Base-by-base conservation (phyloP, 2,329 filamentous ascomycete genomes). In the Thelonectria blattea region DNA sequence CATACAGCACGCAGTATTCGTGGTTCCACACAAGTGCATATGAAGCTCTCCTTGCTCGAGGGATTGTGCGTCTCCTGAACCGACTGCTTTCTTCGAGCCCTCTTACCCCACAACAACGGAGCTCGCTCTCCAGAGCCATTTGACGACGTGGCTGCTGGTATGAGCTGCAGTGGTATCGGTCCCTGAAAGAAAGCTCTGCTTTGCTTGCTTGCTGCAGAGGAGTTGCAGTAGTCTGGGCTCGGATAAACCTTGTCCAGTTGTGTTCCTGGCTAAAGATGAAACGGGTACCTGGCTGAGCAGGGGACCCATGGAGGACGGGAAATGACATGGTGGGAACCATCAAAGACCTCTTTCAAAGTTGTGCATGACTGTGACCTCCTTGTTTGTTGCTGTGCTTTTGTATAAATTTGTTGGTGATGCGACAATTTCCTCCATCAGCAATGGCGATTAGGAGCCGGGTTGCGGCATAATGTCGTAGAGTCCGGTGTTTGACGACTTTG, bases 251-350 rank as follows among this genome's bases (percentile, higher is more conserved):
- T 57, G 58, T 43, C 12, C n/a, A 58, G 45, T 51, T 17, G 42
- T n/a, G 34, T 58, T 14, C 59, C 54, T 51, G 41, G 66, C 48
- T 47, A 34, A 43, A 58, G 22, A 48, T 69, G 66, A 70, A 70
- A 70, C 68, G 59, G 48, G 58, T 48, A 56, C 62, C 51, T 57
- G 43, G 61, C 41, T 24, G 39, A 52, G 49, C 68, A 70, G 55
- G 68, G 68, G 57, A 58, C 58, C 61, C 52, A 60, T 67, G 66
- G 48, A 48, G 56, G 52, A 12, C 63, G 58, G 68, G 68, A 69
- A 69, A 70, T 71, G 71, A 60, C 66, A 61, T 47, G 32, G 68
- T 60, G 66, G 68, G 62, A 64, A 69, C 66, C n/a, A 24, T n/a
- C 45, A 32, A 30, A 12, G 42, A 54, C 47, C 46, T 61, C 58